Conservation (phyloP, 176 grass and related monocot genomes). For the Oryza meyeriana region DNA sequence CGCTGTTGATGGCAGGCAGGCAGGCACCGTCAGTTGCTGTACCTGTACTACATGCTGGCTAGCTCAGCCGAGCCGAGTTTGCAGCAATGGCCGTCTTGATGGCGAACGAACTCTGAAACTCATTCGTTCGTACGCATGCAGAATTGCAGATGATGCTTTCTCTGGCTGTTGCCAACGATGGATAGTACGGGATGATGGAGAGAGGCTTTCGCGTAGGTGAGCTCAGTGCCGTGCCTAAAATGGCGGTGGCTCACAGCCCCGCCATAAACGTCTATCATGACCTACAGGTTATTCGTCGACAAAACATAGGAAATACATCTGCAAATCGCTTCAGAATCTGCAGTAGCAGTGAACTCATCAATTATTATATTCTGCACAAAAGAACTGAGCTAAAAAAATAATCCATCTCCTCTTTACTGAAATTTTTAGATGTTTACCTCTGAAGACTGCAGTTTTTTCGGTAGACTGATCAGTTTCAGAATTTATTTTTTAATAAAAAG, state of each 20-base stretch:
- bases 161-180: neutral
- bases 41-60: neutral
- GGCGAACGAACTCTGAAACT: neutral
- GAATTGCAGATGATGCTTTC: neutral
- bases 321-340: neutral
- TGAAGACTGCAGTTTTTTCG: neutral
- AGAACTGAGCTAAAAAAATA: neutral
- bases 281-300: neutral
- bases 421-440: neutral
- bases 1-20: neutral
- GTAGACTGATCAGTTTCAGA: neutral
- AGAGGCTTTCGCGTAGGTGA: neutral
- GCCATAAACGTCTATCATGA: neutral
- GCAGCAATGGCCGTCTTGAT: neutral
- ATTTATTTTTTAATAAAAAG: neutral
- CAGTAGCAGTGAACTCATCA: neutral
- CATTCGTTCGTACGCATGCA: neutral
- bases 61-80: neutral
- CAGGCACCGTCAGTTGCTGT: neutral
- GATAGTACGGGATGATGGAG: neutral
- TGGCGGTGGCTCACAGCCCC: slow-evolving; percentile 23
- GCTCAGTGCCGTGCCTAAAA: slow-evolving; percentile 14
- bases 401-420: neutral
- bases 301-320: neutral
- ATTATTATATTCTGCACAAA: neutral